Conservation (phyloP, 2,329 filamentous ascomycete genomes). For the Lecanoromycetidae sp. region DNA sequence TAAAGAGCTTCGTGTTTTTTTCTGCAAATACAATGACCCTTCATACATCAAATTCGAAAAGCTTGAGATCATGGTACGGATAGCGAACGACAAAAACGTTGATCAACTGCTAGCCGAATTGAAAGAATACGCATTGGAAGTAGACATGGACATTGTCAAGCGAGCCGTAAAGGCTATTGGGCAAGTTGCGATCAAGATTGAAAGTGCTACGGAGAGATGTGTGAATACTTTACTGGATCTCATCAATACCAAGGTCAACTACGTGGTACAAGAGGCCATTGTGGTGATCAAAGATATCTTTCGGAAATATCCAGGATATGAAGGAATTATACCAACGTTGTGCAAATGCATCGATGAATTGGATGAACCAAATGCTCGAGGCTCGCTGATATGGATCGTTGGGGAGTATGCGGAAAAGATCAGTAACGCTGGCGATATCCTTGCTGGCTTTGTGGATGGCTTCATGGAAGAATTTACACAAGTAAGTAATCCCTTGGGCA, state of each 20-base stretch:
- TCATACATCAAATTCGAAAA: conserved; percentile 97
- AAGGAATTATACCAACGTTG: conserved; percentile 91
- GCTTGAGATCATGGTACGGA: conserved; percentile 97
- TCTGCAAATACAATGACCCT: conserved; percentile 99
- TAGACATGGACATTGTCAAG: conserved; percentile 97
- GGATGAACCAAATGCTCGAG: conserved; percentile 84
- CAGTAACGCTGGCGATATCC: conserved; percentile 90
- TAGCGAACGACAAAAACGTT: conserved; percentile 93
- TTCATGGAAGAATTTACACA: conserved; percentile 96
- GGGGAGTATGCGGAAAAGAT: conserved; percentile 99
- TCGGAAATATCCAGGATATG: conserved; percentile 92
- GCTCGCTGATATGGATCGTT: conserved; percentile 94
- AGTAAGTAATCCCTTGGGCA: conserved; percentile 37
- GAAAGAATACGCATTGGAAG: conserved; percentile 94
- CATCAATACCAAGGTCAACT: conserved; percentile 96
- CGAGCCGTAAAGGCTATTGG: conserved; percentile 92
- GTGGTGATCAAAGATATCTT: conserved; percentile 99
- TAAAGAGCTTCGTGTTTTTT: conserved; percentile 96
- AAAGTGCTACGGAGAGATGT: conserved; percentile 85
- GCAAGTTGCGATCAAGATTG: conserved; percentile 97
- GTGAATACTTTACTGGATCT: conserved; percentile 87
- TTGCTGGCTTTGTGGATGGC: conserved; percentile 79
- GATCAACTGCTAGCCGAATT: conserved; percentile 88
- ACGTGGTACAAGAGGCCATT: conserved; percentile 94
- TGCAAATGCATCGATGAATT: conserved; percentile 95